Evolutionary conservation across 139 green algal species (phyloP).

Genomic region (Nannochloris sp.): DNA sequence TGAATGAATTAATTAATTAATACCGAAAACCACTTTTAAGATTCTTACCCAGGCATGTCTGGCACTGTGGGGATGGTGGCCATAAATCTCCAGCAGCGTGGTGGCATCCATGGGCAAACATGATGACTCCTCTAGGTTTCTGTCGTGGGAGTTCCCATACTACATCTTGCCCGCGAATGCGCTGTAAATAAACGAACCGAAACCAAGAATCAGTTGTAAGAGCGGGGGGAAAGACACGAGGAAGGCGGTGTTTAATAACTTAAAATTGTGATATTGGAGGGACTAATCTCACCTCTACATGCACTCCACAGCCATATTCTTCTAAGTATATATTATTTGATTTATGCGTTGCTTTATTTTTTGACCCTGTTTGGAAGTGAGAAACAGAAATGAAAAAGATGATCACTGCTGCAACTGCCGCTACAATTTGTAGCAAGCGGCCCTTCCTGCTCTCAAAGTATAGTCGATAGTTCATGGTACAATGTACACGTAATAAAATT

Average conservation of each 20-base stretch:
- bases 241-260: background rate
- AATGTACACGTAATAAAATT: too few species aligned
- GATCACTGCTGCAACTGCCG: background rate
- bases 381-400: background rate
- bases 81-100: conserved; percentile 53
- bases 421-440: background rate
- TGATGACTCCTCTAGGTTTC: background rate
- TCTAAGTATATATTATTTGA: too few species aligned
- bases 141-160: background rate
- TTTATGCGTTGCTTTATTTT: background rate
- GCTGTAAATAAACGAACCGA: background rate
- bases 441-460: too few species aligned
- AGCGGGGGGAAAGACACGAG: background rate
- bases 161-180: background rate
- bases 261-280: background rate
- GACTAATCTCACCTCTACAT: background rate
- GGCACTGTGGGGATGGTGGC: conserved; percentile 24
- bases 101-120: conserved; percentile 44
- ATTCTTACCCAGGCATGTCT: conserved; percentile 35
- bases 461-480: too few species aligned
- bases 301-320: background rate
- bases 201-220: background rate
- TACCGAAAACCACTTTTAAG: background rate
- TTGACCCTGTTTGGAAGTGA: background rate
- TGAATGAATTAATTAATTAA: background rate